A percentile compares a stretch with the other conserved stretches of the same genome.
These are phyloP conservation scores for Phytopythium sindhum DNA, from an alignment of 352 stramenopile species.

Conservation along the genomic window DNA sequence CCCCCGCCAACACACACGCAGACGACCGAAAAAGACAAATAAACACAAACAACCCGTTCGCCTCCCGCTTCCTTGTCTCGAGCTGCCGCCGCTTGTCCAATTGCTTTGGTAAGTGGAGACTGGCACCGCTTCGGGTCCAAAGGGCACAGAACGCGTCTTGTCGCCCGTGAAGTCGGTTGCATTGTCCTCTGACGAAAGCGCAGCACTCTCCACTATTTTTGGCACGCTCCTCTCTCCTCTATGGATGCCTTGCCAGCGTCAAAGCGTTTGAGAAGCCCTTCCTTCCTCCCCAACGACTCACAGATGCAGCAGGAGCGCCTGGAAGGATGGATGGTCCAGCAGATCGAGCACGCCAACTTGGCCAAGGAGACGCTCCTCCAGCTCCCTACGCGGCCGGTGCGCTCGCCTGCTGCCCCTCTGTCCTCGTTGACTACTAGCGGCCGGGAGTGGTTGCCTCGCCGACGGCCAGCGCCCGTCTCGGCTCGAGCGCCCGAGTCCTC, in stretches of 20 bases:
- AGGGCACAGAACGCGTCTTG: not conserved
- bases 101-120: not conserved
- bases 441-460: not conserved
- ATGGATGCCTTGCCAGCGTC: not conserved
- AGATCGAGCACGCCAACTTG: constrained; percentile 65
- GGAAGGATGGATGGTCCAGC: constrained; percentile 75
- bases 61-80: not conserved
- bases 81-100: not conserved
- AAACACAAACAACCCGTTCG: not conserved
- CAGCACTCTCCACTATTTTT: not conserved
- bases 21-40: not conserved
- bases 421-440: constrained; percentile 1
- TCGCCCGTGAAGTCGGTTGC: not conserved
- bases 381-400: constrained; percentile 22
- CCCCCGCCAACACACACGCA: constrained; percentile 14
- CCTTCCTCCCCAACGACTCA: not conserved
- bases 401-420: not conserved
- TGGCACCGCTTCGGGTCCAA: not conserved
- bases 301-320: constrained; percentile 65
- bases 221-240: not conserved
- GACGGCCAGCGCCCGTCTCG: not conserved
- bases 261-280: too few relatives aligned
- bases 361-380: constrained; percentile 66
- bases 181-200: not conserved
- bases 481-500: not conserved